phyloP scores from a whole-genome alignment of 2,329 filamentous ascomycete species.

The Aureobasidium namibiae region DNA sequence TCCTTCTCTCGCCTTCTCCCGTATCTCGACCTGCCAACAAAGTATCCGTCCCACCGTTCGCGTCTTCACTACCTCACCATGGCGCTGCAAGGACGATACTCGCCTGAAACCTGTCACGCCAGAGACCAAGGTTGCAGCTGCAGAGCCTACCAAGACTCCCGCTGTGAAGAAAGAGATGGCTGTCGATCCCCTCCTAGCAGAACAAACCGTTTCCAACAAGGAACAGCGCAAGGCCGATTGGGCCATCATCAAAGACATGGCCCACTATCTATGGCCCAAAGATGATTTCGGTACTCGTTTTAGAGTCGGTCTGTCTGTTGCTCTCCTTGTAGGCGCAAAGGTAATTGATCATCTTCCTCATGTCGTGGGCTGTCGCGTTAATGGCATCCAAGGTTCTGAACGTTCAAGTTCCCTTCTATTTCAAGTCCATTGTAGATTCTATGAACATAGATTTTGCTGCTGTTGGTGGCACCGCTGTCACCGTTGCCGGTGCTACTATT shows the following conservation, averaged over 20 bases:
- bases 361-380: slow-evolving; percentile 18
- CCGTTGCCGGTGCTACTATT: slow-evolving; percentile 86
- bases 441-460: slow-evolving; percentile 94
- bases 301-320: slow-evolving; percentile 77
- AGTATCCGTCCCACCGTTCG: slow-evolving; percentile 19
- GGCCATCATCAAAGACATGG: slow-evolving; percentile 98
- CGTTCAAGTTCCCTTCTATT: slow-evolving; percentile 97
- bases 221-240: slow-evolving; percentile 95
- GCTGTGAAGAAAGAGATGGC: slow-evolving; percentile 26
- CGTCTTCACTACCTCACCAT: slow-evolving; percentile 38
- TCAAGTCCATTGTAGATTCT: slow-evolving; percentile 93
- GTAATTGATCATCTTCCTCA: slow-evolving; percentile 28
- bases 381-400: slow-evolving; percentile 59
- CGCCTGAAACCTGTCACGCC: slow-evolving; percentile 20
- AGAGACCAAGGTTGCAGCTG: slow-evolving; percentile 20
- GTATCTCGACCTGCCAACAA: slow-evolving; percentile 5
- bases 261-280: slow-evolving; percentile 91
- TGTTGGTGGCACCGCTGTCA: slow-evolving; percentile 78
- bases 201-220: slow-evolving; percentile 60
- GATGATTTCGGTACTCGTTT: slow-evolving; percentile 72
- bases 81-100: slow-evolving; percentile 32
- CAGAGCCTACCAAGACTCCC: slow-evolving; percentile 28
- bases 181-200: slow-evolving; percentile 49
- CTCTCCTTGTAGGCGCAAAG: slow-evolving; percentile 80
- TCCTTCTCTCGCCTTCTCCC: neutral